Base-by-base conservation (phyloP, 2,329 filamentous ascomycete genomes). In the Hypomyces perniciosus region DNA sequence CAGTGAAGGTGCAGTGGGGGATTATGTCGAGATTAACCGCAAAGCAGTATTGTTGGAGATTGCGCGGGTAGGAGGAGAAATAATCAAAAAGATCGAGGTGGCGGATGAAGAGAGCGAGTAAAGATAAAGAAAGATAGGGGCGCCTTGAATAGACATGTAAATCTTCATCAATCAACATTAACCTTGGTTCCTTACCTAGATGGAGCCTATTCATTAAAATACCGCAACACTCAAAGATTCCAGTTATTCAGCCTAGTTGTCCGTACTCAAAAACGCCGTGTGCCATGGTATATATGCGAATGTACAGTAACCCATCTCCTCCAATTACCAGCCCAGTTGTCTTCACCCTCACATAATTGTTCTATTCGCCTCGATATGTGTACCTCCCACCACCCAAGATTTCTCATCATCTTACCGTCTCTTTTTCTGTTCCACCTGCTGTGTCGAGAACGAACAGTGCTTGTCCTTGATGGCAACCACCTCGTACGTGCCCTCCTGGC, bases 401-500 rank as follows among this genome's bases (percentile, higher is more conserved):
- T 27, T 45, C 27, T 46, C 50, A 44, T 51, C 28, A 38, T 31
- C n/a, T 48, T 51, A 55, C 20, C 53, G 45, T 8, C 39, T 50
- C 13, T 75, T 72, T 57, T 71, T 74, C 53, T 73, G 78, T 46
- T 74, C 74, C 42, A 76, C 70, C 57, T 81, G 79, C 63, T 85
- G 79, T 54, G 84, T 92, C 42, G 88, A 88, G 68, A 95, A 96
- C 28, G 89, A 85, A 67, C 93, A 99, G 72, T 82, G 95, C 62
- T 83, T 83, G 70, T 99, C 93, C 75, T 95, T 95, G 70, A 99
- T 96, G 8, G 89, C 86, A 30, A 97, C 88, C 13, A 99, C 92
- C 72, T 99, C 93, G 65, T 99, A 99, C 58, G 90, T 96, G 45
- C 93, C 93, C 75, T 97, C 93, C 65, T 96, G 88, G 59, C 86